Conservation (phyloP, 768 basidiomycete genomes). For the Pisolithus albus region DNA sequence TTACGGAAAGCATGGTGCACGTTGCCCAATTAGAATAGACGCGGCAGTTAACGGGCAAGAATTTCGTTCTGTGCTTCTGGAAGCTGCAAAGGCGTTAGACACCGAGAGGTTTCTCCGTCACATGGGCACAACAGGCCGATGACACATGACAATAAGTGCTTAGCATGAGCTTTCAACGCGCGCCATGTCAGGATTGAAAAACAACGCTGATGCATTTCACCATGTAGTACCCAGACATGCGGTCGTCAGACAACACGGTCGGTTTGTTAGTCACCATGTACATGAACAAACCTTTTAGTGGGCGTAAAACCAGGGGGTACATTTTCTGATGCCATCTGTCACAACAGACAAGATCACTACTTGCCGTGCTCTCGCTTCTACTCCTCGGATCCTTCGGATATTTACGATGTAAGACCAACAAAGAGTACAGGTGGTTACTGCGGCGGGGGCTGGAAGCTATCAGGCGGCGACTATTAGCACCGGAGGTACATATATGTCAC, state of each 20-base stretch:
- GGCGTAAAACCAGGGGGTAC: constrained; percentile 17
- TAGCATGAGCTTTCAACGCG: constrained; percentile 13
- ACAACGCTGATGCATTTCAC: constrained; percentile 17
- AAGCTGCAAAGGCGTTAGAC: constrained; percentile 8
- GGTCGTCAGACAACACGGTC: constrained; percentile 16
- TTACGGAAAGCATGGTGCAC: constrained; percentile 2
- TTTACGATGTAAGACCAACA: constrained; percentile 8
- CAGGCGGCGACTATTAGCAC: constrained; percentile 3
- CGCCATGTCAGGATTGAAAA: constrained; percentile 3
- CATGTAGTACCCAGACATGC: constrained; percentile 14
- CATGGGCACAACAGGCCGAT: constrained; percentile 14
- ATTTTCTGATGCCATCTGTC: constrained; percentile 15
- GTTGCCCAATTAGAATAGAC: constrained; percentile 17
- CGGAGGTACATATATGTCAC: not conserved
- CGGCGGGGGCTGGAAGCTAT: constrained; percentile 45
- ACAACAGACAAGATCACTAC: constrained; percentile 19
- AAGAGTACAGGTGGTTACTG: constrained; percentile 23
- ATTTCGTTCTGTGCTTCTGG: constrained; percentile 20
- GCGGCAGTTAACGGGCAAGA: constrained; percentile 19
- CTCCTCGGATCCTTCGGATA: constrained; percentile 9
- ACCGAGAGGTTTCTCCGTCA: constrained; percentile 1
- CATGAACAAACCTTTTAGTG: constrained; percentile 23
- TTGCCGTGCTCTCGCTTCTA: constrained; percentile 20
- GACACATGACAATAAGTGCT: constrained; percentile 10
- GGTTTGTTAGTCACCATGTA: constrained; percentile 20